A percentile compares a stretch with the other conserved stretches of the same genome.
phyloP scores from a whole-genome alignment of 2,329 filamentous ascomycete species.

The Cladosporium sp. region DNA sequence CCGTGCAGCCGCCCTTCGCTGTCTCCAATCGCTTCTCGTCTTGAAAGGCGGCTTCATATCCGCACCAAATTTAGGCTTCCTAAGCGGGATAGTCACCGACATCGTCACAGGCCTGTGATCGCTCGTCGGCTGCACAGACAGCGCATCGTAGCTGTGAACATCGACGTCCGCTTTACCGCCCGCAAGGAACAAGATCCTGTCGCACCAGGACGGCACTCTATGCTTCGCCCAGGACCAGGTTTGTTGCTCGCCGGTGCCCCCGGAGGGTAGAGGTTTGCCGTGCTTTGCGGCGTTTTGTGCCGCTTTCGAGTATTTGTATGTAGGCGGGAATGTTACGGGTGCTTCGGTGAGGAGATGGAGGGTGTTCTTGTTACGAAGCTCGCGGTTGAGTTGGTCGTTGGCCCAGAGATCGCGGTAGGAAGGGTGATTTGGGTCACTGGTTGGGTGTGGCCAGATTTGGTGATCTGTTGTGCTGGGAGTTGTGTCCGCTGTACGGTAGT shows the following conservation, averaged over 20 bases:
- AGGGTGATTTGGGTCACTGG: constrained; percentile 47
- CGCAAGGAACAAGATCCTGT: constrained; percentile 75
- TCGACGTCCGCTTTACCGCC: constrained; percentile 55
- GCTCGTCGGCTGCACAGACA: constrained; percentile 78
- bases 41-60: constrained; percentile 57
- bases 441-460: constrained; percentile 63
- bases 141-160: constrained; percentile 67
- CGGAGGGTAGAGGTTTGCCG: constrained; percentile 26
- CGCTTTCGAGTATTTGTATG: constrained; percentile 78
- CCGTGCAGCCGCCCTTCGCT: constrained; percentile 56
- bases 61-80: constrained; percentile 35
- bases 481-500: constrained; percentile 80
- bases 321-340: constrained; percentile 78
- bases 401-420: constrained; percentile 70
- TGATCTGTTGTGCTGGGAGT: constrained; percentile 62
- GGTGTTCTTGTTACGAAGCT: constrained; percentile 68
- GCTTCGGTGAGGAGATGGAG: constrained; percentile 79
- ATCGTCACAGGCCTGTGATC: constrained; percentile 87
- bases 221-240: constrained; percentile 67
- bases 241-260: neutral
- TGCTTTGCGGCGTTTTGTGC: constrained; percentile 36
- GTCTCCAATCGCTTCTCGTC: constrained; percentile 60
- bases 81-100: constrained; percentile 63
- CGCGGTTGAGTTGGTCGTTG: constrained; percentile 76
- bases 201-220: constrained; percentile 91